A percentile compares a stretch with the other conserved stretches of the same genome.
These are phyloP conservation scores for Penicillium sp. DNA, from an alignment of 2,329 filamentous ascomycete species.

Conservation along the genomic window DNA sequence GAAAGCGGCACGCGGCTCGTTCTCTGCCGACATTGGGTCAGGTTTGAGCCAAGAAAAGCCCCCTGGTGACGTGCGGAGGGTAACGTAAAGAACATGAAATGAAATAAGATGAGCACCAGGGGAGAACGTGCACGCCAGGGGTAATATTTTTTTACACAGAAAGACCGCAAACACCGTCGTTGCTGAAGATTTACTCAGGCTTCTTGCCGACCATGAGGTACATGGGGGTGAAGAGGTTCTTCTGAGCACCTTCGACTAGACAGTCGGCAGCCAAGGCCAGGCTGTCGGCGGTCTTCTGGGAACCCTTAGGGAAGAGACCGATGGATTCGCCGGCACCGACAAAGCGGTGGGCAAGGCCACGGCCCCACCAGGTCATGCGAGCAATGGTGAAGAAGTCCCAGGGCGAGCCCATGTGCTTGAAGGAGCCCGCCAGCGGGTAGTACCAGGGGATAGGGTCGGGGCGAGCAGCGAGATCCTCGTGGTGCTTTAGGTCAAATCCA, in stretches of 20 bases:
- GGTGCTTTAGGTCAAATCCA: slow-evolving; percentile 77
- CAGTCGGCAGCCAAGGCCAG: slow-evolving; percentile 78
- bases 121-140: slow-evolving; percentile 13
- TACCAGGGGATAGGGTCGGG: slow-evolving; percentile 83
- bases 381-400: slow-evolving; percentile 79
- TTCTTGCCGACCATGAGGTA: slow-evolving; percentile 95
- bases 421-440: slow-evolving; percentile 82
- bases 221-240: slow-evolving; percentile 98
- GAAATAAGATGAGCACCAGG: slow-evolving; percentile 14
- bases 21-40: slow-evolving; percentile 7
- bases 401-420: slow-evolving; percentile 76
- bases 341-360: slow-evolving; percentile 70
- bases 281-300: slow-evolving; percentile 92
- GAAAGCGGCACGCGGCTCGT: slow-evolving; percentile 1
- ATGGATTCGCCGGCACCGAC: slow-evolving; percentile 74
- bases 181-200: slow-evolving; percentile 50
- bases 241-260: slow-evolving; percentile 78
- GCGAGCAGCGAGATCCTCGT: slow-evolving; percentile 82
- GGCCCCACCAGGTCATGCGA: slow-evolving; percentile 84
- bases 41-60: slow-evolving; percentile 5
- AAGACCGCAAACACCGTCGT: slow-evolving; percentile 1
- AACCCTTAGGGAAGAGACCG: slow-evolving; percentile 73
- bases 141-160: slow-evolving; percentile 9
- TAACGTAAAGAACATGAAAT: slow-evolving; percentile 9
- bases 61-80: slow-evolving; percentile 7